A percentile compares a stretch with the other conserved stretches of the same genome.
These are phyloP conservation scores for Suhomyces guaymorum DNA, from an alignment of 1,139 yeast genomes.

Conservation along the genomic window DNA sequence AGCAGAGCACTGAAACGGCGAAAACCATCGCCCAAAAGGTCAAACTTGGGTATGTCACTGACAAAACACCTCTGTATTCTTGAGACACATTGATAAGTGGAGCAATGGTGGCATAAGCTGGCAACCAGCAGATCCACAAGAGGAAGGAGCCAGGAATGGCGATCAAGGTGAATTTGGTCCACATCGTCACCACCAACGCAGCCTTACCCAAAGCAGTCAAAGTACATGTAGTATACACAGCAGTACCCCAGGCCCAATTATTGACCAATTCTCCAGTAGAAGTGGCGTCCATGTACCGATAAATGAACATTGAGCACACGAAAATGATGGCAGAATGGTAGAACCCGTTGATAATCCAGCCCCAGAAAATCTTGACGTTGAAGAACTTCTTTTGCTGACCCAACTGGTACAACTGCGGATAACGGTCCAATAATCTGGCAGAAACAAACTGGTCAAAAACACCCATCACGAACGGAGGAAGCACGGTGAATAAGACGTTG, in stretches of 20 bases:
- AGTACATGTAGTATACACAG: constrained; percentile 83
- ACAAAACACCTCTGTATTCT: constrained; percentile 80
- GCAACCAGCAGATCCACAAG: constrained; percentile 84
- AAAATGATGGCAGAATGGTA: constrained; percentile 88
- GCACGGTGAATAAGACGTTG: constrained; percentile 91
- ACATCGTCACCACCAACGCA: constrained; percentile 83
- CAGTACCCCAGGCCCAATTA: constrained; percentile 96
- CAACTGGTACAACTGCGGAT: constrained; percentile 87
- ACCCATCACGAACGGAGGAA: constrained; percentile 95
- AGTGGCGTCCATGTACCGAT: constrained; percentile 65
- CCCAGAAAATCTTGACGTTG: constrained; percentile 92
- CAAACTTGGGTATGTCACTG: constrained; percentile 73
- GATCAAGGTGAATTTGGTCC: constrained; percentile 90
- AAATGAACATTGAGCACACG: constrained; percentile 69
- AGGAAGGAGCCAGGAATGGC: constrained; percentile 95
- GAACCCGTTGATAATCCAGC: constrained; percentile 95
- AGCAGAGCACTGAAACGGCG: constrained; percentile 73
- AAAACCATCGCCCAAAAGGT: constrained; percentile 85
- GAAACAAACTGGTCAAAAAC: constrained; percentile 95
- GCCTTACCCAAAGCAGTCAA: constrained; percentile 94
- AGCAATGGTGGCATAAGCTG: constrained; percentile 82
- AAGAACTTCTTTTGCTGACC: constrained; percentile 90
- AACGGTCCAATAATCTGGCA: constrained; percentile 83
- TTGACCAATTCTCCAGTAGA: constrained; percentile 74
- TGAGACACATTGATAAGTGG: constrained; percentile 80